These are phyloP conservation scores for Kurtzmaniella quercitrusa DNA, from an alignment of 1,139 yeast species.

Conservation along the genomic window DNA sequence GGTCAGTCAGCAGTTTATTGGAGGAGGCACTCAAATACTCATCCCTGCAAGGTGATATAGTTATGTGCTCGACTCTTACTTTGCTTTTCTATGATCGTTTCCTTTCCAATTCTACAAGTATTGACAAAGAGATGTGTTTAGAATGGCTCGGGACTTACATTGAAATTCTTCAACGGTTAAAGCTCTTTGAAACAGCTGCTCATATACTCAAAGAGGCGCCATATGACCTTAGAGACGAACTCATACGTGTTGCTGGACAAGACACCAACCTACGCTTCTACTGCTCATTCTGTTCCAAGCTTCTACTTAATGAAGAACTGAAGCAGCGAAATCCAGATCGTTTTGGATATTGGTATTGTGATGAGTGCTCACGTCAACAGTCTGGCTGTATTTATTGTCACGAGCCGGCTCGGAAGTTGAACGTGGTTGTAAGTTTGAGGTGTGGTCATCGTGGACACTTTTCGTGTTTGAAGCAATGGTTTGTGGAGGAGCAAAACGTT, in stretches of 20 bases:
- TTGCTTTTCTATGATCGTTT: conserved; percentile 47
- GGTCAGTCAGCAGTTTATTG: conserved; percentile 31
- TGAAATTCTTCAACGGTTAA: conserved; percentile 49
- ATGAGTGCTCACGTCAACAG: conserved; percentile 55
- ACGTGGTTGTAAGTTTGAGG: conserved; percentile 55
- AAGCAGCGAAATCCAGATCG: conserved; percentile 30
- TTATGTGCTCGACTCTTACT: conserved; percentile 58
- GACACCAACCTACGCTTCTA: conserved; percentile 59
- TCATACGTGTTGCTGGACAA: conserved; percentile 45
- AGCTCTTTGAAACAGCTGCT: conserved; percentile 56
- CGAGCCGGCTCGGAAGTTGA: conserved; percentile 71
- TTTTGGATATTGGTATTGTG: conserved; percentile 85
- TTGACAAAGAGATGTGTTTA: conserved; percentile 26
- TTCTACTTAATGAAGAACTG: conserved; percentile 61
- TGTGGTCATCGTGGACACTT: conserved; percentile 93
- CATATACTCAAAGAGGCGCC: conserved; percentile 51
- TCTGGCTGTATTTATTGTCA: conserved; percentile 78
- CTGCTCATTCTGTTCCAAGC: conserved; percentile 64
- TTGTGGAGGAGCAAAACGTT: conserved; percentile 54
- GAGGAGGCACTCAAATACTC: conserved; percentile 51
- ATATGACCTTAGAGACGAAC: conserved; percentile 27
- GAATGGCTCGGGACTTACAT: conserved; percentile 61
- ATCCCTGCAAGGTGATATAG: conserved; percentile 59
- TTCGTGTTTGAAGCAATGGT: conserved; percentile 78
- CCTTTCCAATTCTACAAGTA: conserved; percentile 13